Base-by-base conservation (phyloP, 768 basidiomycete genomes). In the Brasilioporus rufonigricans region DNA sequence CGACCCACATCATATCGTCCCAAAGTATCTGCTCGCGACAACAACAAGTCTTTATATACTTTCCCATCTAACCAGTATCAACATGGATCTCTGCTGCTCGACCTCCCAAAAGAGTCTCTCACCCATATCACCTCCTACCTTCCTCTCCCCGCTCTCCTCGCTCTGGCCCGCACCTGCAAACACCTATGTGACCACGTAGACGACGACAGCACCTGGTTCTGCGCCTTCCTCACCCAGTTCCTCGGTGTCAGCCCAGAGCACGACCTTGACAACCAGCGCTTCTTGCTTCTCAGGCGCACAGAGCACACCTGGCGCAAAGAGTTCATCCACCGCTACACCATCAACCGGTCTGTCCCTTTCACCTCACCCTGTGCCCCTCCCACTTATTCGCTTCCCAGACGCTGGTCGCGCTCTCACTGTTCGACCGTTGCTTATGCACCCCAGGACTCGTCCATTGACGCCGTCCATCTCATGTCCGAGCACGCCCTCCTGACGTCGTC, bases 151-250 rank as follows among this genome's bases (percentile, higher is more conserved):
- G 76, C 82, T 4, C 80, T 93, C 32, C 65, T 84, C 41, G 71
- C 78, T 2, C 80, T 93, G 60, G 76, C 77, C 21, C 65, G 71
- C 60, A 82, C 85, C 55, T 79, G 77, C 70, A 73, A 67, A 44
- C 65, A 63, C 55, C 76, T 91, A 52, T 75, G 78, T 65, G 73
- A 78, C 58, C 89, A 91, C 77, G 73, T 91, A 77, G 79, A 79
- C 51, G 79, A 89, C 62, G 91, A 93, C 56, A 85, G 82, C 63
- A 91, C 88, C 33, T 93, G 91, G 91, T 77, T 80, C 48, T 75
- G 82, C 21, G 91, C 91, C 27, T 90, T 89, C 69, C 73, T 84
- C 57, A 80, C 76, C 49, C 85, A 86, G 66, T 84, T 83, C 64
- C 67, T 91, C 41, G 83, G 81, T 46, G 79, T 91, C 49, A 71